A percentile compares a stretch with the other conserved stretches of the same genome.
phyloP scores from a whole-genome alignment of 2,329 filamentous ascomycete genomes.

The Neoascochyta sp. region DNA sequence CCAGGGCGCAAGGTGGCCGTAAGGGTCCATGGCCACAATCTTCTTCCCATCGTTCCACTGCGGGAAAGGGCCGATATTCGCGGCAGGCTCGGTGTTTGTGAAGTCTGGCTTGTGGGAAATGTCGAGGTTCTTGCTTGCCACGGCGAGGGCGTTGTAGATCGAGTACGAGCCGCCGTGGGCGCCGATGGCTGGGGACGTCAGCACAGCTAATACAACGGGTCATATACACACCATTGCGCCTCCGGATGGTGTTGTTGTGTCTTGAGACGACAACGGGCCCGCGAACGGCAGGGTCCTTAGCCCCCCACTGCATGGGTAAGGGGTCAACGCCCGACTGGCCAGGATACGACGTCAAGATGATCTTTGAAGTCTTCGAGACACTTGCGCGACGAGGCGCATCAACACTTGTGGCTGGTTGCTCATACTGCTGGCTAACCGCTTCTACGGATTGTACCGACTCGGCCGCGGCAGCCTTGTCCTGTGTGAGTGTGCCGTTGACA shows the following conservation, averaged over 20 bases:
- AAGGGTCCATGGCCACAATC: constrained; percentile 96
- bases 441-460: constrained; percentile 35
- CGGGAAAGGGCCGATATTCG: constrained; percentile 79
- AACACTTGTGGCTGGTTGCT: constrained; percentile 30
- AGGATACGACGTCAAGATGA: constrained; percentile 79
- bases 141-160: constrained; percentile 89
- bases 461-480: constrained; percentile 32
- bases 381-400: constrained; percentile 40
- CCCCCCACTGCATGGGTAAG: constrained; percentile 83
- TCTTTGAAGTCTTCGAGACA: constrained; percentile 54
- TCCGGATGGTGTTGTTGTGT: constrained; percentile 68
- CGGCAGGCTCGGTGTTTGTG: constrained; percentile 88
- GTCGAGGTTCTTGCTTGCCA: constrained; percentile 85
- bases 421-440: constrained; percentile 41
- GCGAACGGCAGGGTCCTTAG: constrained; percentile 67
- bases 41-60: constrained; percentile 88
- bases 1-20: constrained; percentile 82
- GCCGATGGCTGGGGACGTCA: constrained; percentile 53
- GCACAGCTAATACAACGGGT: constrained; percentile 1
- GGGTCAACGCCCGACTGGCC: constrained; percentile 92
- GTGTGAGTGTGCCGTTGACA: constrained; percentile 16
- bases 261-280: constrained; percentile 88
- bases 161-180: constrained; percentile 88
- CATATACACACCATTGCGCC: constrained; percentile 64
- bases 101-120: constrained; percentile 75